Evolutionary conservation across 1,284 basidiomycete genomes (phyloP).

Genomic region (Cystobasidiaceae sp.): DNA sequence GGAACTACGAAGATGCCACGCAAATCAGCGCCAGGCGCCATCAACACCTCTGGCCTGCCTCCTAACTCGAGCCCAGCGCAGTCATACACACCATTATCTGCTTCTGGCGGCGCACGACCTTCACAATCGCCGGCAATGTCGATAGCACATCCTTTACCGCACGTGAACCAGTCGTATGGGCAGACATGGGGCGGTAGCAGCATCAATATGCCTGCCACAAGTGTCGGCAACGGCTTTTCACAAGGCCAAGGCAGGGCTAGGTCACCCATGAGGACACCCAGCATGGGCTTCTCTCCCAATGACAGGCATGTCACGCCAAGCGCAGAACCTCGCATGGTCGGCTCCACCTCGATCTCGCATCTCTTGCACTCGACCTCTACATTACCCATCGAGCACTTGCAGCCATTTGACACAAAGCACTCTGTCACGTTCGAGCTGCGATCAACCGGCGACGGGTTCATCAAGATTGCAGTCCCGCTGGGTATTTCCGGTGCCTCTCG

Average conservation of each 20-base stretch:
- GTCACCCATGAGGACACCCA: conserved; percentile 19
- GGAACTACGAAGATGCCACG: neutral
- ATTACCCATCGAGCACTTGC: conserved; percentile 70
- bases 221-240: neutral
- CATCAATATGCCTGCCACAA: neutral
- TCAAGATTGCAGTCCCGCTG: conserved; percentile 57
- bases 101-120: too few species aligned
- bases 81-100: neutral
- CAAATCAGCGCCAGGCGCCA: conserved; percentile 8
- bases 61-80: neutral
- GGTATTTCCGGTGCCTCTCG: too few species aligned
- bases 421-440: conserved; percentile 53
- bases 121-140: too few species aligned
- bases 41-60: neutral
- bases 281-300: conserved; percentile 21
- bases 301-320: conserved; percentile 26
- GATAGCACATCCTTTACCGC: too few species aligned
- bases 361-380: conserved; percentile 81
- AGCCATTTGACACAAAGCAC: conserved; percentile 72
- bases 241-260: neutral
- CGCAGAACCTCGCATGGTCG: conserved; percentile 50
- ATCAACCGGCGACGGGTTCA: conserved; percentile 73
- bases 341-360: conserved; percentile 77
- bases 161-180: too few species aligned
- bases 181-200: too few species aligned